Evolutionary conservation across 305 asterid species (phyloP).

Genomic region (Rubia tinctorum): DNA sequence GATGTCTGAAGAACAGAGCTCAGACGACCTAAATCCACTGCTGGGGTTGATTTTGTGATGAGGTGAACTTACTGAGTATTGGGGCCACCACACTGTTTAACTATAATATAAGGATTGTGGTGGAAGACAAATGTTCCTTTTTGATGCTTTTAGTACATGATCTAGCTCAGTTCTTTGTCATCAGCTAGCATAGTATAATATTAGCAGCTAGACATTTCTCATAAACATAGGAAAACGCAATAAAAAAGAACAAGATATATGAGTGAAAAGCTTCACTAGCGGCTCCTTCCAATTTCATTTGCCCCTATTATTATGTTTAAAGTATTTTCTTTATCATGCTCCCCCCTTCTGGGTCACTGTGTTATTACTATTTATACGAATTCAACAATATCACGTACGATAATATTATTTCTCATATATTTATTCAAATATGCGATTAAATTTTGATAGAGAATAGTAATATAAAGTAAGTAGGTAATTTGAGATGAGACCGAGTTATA

Average conservation of each 20-base stretch:
- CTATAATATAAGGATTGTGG: neutral
- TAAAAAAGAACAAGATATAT: neutral
- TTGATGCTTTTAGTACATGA: neutral
- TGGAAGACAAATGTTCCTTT: conserved; percentile 8
- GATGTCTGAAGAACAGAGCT: neutral
- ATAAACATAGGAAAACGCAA: neutral
- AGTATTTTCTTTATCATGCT: neutral
- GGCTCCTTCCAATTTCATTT: too few species aligned
- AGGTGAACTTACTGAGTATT: neutral
- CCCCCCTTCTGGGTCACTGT: too few species aligned
- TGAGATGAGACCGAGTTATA: too few species aligned
- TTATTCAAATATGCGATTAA: too few species aligned
- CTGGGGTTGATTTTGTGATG: neutral
- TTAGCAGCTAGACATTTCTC: conserved; percentile 8
- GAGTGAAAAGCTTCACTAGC: neutral
- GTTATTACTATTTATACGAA: too few species aligned
- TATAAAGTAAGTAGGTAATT: too few species aligned
- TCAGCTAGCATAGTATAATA: neutral
- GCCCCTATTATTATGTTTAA: neutral
- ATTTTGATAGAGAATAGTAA: too few species aligned
- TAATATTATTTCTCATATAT: too few species aligned
- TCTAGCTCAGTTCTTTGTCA: neutral
- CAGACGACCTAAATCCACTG: neutral
- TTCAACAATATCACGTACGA: too few species aligned
- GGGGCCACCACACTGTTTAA: neutral